These are phyloP conservation scores for Dalbergia oliveri DNA, from an alignment of 306 rosid species.

Conservation along the genomic window DNA sequence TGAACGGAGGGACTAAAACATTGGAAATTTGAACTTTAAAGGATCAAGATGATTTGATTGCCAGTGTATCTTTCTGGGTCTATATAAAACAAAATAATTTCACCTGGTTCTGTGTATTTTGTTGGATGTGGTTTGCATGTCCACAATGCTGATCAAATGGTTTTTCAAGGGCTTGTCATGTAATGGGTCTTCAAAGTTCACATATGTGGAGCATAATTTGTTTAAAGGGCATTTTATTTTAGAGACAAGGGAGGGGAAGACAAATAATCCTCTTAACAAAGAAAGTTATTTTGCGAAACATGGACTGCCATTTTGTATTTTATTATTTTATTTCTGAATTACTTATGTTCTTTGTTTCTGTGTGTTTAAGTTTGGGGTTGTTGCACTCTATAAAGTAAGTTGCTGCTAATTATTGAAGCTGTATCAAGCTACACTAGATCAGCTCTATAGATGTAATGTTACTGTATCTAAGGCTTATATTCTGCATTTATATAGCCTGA, in stretches of 20 bases:
- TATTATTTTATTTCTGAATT: constrained; percentile 6
- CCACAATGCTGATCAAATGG: neutral
- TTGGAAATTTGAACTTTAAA: neutral
- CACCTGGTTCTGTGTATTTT: constrained; percentile 3
- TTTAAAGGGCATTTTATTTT: neutral
- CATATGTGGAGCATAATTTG: neutral
- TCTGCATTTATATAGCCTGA: constrained; percentile 17
- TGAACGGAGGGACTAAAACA: neutral
- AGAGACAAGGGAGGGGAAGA: neutral
- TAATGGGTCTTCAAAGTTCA: neutral
- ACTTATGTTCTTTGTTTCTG: neutral
- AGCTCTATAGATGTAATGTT: constrained; percentile 12
- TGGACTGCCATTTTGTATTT: neutral
- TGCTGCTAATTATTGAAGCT: constrained; percentile 4
- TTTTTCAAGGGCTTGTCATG: constrained; percentile 6
- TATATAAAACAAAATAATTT: neutral
- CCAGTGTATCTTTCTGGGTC: neutral
- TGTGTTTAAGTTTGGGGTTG: neutral
- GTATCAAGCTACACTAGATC: constrained; percentile 8
- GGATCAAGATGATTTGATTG: constrained; percentile 9
- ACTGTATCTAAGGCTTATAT: constrained; percentile 3
- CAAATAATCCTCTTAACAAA: neutral
- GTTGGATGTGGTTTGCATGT: neutral
- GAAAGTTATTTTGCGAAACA: neutral
- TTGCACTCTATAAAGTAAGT: neutral